Conservation (phyloP, 2,329 filamentous ascomycete species). For the Phialocephala sp. region DNA sequence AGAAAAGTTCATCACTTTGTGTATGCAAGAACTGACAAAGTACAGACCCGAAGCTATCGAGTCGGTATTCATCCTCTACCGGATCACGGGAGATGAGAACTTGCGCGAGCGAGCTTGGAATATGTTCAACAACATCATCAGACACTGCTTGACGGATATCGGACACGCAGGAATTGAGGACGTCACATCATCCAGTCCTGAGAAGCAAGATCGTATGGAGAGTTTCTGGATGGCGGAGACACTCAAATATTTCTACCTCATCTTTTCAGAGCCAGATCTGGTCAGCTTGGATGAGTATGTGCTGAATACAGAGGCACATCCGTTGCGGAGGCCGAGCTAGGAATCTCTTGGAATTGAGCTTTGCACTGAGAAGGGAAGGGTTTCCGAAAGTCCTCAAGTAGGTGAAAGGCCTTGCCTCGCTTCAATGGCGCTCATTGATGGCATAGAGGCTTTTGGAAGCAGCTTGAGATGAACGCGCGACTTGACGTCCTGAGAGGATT, state of each 20-base stretch:
- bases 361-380: neutral
- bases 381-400: neutral
- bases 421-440: no score
- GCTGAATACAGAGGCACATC: slow-evolving; percentile 43
- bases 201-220: slow-evolving; percentile 59
- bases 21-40: neutral
- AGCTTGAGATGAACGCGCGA: no score
- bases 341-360: neutral
- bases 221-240: slow-evolving; percentile 68
- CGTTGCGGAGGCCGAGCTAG: slow-evolving; percentile 20
- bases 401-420: neutral
- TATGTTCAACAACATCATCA: slow-evolving; percentile 53
- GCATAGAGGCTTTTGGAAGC: no score
- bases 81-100: slow-evolving; percentile 37
- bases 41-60: slow-evolving; percentile 67
- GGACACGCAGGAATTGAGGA: slow-evolving; percentile 50
- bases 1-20: slow-evolving; percentile 35
- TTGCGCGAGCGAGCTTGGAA: slow-evolving; percentile 52
- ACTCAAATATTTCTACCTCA: slow-evolving; percentile 67
- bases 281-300: slow-evolving; percentile 67
- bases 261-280: slow-evolving; percentile 52
- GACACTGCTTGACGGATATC: slow-evolving; percentile 48
- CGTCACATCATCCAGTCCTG: slow-evolving; percentile 39
- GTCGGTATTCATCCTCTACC: slow-evolving; percentile 66
- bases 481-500: no score